Base-by-base conservation (phyloP, 2,329 filamentous ascomycete genomes). In the Penicillium sp. region DNA sequence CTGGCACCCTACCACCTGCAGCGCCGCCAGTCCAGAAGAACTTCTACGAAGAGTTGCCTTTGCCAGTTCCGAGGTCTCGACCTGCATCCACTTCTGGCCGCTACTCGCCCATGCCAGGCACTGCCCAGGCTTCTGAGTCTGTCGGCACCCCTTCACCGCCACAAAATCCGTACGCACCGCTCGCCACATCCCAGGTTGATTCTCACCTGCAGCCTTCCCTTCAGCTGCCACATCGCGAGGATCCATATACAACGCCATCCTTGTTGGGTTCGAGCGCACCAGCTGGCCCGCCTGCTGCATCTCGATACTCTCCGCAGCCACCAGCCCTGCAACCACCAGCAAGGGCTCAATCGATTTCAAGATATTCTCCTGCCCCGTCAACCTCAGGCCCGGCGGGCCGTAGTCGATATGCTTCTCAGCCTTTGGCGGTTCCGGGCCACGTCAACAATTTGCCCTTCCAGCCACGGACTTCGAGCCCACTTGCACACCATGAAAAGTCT, bases 11-110 rank as follows among this genome's bases (percentile, higher is more conserved):
- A 40, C 29, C 54, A 50, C 41, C 52, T 5, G 49, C 55, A 35
- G 44, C 54, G 3, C 52, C 54, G 9, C 53, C 60, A 34, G 59
- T 64, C 4, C 56, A 64, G 1, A 69, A 69, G 50, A 82, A 78
- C 56, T 91, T 91, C 65, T 91, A 90, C 56, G 87, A 90, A 66
- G 87, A 91, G 46, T 73, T 91, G 24, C 87, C 87, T 1, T 67
- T 59, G 49, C 56, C 85, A 44, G 67, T 77, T 1, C 68, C 79
- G 4, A 84, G 77, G 61, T 77, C 82, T n/a, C 79, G 84, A 26
- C 79, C 82, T 9, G 42, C 33, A 13, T 75, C 76, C 25, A 70
- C 63, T 47, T 61, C 66, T 24, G 71, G 69, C 5, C 67, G 71
- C 47, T 71, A 72, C 54, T 65, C 67, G 37, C 67, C 72, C 39